These are phyloP conservation scores for Cryptococcus sp. DNA, from an alignment of 1,284 basidiomycete species.

Conservation along the genomic window DNA sequence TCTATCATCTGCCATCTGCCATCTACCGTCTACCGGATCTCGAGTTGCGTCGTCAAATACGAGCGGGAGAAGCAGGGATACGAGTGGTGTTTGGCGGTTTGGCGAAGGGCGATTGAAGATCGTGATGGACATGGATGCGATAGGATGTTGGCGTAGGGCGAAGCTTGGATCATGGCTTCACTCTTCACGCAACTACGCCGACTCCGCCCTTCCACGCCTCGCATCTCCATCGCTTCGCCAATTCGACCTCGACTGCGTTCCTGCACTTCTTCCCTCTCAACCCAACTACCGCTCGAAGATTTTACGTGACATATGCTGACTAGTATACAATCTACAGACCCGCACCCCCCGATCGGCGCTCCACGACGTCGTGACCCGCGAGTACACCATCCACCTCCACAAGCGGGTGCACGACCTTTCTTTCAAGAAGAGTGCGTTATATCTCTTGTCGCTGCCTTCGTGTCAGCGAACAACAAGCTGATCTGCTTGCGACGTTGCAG, in stretches of 20 bases:
- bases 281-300: neutral
- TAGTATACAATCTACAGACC: conserved; percentile 58
- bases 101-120: neutral
- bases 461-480: neutral
- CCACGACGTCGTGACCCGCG: conserved; percentile 92
- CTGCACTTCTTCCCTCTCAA: neutral
- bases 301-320: conserved; percentile 2
- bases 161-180: neutral
- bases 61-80: neutral
- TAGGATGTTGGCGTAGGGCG: neutral
- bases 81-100: neutral
- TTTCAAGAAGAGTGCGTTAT: conserved; percentile 77
- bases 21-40: neutral
- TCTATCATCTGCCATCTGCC: neutral
- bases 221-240: neutral
- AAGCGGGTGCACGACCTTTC: conserved; percentile 86
- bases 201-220: neutral
- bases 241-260: neutral
- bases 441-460: no score
- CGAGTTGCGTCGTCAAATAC: neutral
- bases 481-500: conserved; percentile 22
- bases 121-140: neutral
- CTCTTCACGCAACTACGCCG: neutral
- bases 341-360: conserved; percentile 89
- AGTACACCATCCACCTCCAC: conserved; percentile 95